Evolutionary conservation across 306 rosid species (phyloP).

Genomic region (Prosopis cineraria): DNA sequence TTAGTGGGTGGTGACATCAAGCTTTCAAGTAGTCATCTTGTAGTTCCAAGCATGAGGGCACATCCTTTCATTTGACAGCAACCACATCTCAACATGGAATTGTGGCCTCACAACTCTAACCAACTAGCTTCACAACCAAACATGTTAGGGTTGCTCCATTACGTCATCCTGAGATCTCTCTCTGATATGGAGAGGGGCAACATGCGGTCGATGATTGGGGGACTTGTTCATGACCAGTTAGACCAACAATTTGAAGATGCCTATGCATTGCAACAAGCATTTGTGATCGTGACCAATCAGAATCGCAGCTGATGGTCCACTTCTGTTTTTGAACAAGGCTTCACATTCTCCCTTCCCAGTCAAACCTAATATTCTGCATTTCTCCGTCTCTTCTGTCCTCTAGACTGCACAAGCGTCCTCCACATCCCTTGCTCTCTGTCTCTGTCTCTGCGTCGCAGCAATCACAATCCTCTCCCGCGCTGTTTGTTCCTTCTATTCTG

Average conservation of each 20-base stretch:
- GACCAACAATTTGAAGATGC: neutral
- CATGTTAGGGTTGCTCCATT: neutral
- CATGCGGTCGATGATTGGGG: neutral
- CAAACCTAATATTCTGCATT: too few species aligned
- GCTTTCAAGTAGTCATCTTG: neutral
- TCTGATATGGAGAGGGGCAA: neutral
- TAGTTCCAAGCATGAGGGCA: slow-evolving; percentile 4
- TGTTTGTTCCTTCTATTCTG: neutral
- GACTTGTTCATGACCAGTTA: neutral
- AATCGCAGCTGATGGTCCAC: neutral
- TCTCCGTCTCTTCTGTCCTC: slow-evolving; percentile 91
- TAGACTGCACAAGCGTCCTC: slow-evolving; percentile 69
- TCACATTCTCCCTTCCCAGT: neutral
- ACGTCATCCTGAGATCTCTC: neutral
- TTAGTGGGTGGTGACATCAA: neutral
- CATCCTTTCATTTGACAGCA: neutral
- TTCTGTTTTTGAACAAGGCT: neutral
- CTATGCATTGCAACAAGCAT: neutral
- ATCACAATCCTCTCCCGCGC: neutral
- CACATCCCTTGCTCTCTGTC: slow-evolving; percentile 42
- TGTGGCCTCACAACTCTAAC: neutral
- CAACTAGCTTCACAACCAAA: neutral
- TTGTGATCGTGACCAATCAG: neutral
- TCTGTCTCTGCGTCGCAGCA: neutral
- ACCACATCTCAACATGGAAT: neutral